phyloP scores from a whole-genome alignment of 768 basidiomycete species.

The Phanerochaete sordida region DNA sequence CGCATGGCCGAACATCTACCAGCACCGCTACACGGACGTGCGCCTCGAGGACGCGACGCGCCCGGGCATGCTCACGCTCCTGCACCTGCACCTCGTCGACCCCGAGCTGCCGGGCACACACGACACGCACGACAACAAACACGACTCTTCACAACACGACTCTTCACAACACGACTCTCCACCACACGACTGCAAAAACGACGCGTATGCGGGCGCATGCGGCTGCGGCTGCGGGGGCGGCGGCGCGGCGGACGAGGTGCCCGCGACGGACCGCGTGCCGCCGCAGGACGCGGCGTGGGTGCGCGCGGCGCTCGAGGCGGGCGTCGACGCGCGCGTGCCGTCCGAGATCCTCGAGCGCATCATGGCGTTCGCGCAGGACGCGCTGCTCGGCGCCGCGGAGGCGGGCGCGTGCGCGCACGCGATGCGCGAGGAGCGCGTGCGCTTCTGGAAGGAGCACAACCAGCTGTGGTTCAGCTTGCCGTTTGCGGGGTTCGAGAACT shows the following conservation, averaged over 20 bases:
- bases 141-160: too few relatives aligned
- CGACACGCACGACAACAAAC: too few relatives aligned
- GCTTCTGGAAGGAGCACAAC: conserved; percentile 39
- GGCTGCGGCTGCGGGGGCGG: conserved; percentile 27
- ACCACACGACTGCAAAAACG: too few relatives aligned
- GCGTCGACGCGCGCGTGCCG: conserved; percentile 35
- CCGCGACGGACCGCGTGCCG: conserved; percentile 41
- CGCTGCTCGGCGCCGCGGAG: conserved; percentile 36
- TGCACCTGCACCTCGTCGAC: conserved; percentile 45
- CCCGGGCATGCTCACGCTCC: conserved; percentile 39
- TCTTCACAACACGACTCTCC: too few relatives aligned
- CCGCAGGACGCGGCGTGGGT: conserved; percentile 52
- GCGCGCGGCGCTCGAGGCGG: conserved; percentile 32
- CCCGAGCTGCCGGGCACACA: conserved; percentile 13
- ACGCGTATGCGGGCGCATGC: too few relatives aligned
- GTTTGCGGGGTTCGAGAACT: conserved; percentile 40
- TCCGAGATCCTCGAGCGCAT: conserved; percentile 43
- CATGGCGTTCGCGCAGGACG: conserved; percentile 33
- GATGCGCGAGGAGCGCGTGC: conserved; percentile 31
- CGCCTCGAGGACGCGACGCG: conserved; percentile 36
- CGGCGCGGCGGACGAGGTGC: conserved; percentile 33
- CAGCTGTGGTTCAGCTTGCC: conserved; percentile 47
- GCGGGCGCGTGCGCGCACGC: conserved; percentile 30
- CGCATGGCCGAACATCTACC: conserved; percentile 57
- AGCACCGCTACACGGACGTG: conserved; percentile 40